phyloP scores from a whole-genome alignment of 2,329 filamentous ascomycete species.

The Exophiala sp. region DNA sequence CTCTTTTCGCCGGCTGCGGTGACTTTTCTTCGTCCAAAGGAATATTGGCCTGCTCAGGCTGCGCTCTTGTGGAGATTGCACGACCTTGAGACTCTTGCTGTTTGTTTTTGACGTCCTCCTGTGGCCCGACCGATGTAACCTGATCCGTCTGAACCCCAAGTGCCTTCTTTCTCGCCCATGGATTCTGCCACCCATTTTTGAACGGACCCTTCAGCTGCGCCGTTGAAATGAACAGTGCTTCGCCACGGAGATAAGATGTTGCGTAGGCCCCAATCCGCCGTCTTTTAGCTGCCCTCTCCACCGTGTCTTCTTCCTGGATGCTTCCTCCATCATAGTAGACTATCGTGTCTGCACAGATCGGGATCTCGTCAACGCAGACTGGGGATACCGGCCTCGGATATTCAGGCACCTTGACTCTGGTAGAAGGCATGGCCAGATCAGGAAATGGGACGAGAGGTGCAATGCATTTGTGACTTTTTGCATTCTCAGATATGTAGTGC shows the following conservation, averaged over 20 bases:
- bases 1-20: neutral
- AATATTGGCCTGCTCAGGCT: neutral
- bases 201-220: slow-evolving; percentile 46
- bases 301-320: slow-evolving; percentile 5
- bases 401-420: slow-evolving; percentile 14
- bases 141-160: slow-evolving; percentile 22
- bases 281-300: slow-evolving; percentile 35
- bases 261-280: slow-evolving; percentile 42
- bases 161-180: slow-evolving; percentile 35
- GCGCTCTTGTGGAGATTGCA: neutral
- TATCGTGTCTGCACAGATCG: slow-evolving; percentile 20
- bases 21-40: neutral
- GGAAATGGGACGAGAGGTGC: neutral
- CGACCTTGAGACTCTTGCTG: too few species aligned
- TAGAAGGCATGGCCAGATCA: slow-evolving; percentile 8
- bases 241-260: slow-evolving; percentile 41
- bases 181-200: slow-evolving; percentile 44
- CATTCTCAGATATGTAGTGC: neutral
- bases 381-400: slow-evolving; percentile 26
- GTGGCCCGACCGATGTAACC: neutral
- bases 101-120: neutral
- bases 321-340: slow-evolving; percentile 16
- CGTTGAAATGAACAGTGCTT: slow-evolving; percentile 44
- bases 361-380: slow-evolving; percentile 20
- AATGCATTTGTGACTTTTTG: neutral